Percentiles rank a stretch among this genome's conserved stretches.
These are phyloP conservation scores for Penicillium sp. DNA, from an alignment of 2,329 filamentous ascomycete genomes.

Conservation along the genomic window DNA sequence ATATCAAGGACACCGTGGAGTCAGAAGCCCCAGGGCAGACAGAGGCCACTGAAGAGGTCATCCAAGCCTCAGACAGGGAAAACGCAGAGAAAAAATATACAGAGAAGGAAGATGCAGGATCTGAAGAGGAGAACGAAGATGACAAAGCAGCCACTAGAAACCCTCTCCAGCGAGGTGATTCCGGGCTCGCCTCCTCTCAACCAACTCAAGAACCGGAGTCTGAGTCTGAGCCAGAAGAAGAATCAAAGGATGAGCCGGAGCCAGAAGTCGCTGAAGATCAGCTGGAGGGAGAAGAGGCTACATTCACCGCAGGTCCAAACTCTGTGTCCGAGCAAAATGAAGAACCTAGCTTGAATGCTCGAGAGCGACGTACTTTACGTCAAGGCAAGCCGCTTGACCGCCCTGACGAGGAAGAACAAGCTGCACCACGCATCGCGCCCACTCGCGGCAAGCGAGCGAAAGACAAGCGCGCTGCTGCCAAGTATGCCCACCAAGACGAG, in stretches of 20 bases:
- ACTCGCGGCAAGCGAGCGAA: slow-evolving; percentile 75
- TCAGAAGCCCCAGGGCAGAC: slow-evolving; percentile 14
- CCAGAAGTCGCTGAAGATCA: slow-evolving; percentile 1
- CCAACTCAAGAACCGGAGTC: slow-evolving; percentile 1
- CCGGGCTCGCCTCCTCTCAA: slow-evolving; percentile 5
- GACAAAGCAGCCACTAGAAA: slow-evolving; percentile 18
- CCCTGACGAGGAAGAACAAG: slow-evolving; percentile 15
- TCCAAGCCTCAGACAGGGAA: slow-evolving; percentile 9
- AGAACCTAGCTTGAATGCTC: slow-evolving; percentile 35
- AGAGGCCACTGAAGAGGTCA: slow-evolving; percentile 17
- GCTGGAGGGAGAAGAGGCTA: slow-evolving; percentile 14
- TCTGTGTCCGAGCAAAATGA: slow-evolving; percentile 25
- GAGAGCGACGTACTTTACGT: slow-evolving; percentile 45
- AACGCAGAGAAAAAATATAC: neutral
- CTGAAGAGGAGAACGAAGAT: slow-evolving; percentile 25
- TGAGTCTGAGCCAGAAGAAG: slow-evolving; percentile 25
- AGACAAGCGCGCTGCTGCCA: slow-evolving; percentile 80
- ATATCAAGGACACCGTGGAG: slow-evolving; percentile 17
- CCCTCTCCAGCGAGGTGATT: slow-evolving; percentile 21
- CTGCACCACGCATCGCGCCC: slow-evolving; percentile 22
- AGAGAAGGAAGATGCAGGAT: slow-evolving; percentile 7
- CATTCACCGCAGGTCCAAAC: slow-evolving; percentile 20
- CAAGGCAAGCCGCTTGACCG: slow-evolving; percentile 31
- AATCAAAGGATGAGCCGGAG: slow-evolving; percentile 13
- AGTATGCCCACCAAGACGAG: slow-evolving; percentile 93